Conservation (phyloP, 257 asterid species). For the Penstemon davidsonii region DNA sequence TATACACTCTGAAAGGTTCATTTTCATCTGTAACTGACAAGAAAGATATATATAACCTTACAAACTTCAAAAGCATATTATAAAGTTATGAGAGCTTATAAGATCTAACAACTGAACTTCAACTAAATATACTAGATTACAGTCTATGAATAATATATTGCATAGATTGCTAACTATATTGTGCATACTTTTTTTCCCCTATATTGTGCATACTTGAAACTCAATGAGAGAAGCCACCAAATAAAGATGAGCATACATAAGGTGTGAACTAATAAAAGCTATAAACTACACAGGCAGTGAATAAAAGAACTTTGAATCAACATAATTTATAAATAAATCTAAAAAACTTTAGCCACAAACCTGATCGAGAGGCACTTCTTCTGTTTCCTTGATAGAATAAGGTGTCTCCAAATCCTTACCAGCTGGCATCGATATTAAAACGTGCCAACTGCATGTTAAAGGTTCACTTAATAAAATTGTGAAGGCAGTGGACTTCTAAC, state of each 20-base stretch:
- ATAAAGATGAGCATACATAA: neutral
- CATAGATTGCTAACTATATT: neutral
- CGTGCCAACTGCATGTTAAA: slow-evolving; percentile 77
- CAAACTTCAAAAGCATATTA: slow-evolving; percentile 8
- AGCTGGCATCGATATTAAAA: slow-evolving; percentile 82
- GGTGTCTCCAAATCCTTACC: slow-evolving; percentile 73
- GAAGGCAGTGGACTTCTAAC: slow-evolving; percentile 20
- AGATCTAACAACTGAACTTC: neutral
- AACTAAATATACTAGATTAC: neutral
- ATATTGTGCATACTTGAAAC: slow-evolving; percentile 5
- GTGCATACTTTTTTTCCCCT: neutral
- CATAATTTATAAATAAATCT: neutral
- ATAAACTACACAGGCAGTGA: neutral
- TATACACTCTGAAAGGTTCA: neutral
- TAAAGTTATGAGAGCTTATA: neutral
- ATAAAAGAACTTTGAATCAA: neutral
- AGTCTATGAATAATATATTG: neutral
- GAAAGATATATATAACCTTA: neutral
- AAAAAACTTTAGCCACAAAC: slow-evolving; percentile 36
- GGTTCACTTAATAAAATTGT: slow-evolving; percentile 30
- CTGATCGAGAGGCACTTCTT: slow-evolving; percentile 74
- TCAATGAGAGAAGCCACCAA: slow-evolving; percentile 13
- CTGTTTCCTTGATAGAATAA: slow-evolving; percentile 65
- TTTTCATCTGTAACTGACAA: neutral
- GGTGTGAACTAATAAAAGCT: neutral